Conservation (phyloP, 179 eudicot species). For the Carnegiea gigantea region DNA sequence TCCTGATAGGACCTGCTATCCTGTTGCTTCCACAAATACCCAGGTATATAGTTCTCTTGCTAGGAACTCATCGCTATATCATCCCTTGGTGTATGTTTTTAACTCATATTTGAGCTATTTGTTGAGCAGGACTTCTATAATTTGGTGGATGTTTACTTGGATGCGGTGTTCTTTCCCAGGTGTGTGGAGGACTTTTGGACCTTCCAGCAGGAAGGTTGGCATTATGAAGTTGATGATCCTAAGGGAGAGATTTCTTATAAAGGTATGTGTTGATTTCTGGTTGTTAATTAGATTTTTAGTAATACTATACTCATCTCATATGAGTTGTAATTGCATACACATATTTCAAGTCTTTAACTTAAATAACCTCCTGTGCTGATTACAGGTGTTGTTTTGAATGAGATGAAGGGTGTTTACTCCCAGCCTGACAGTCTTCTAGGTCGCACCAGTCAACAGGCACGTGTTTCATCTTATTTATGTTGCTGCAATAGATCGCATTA, state of each 20-base stretch:
- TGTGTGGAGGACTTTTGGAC: constrained; percentile 80
- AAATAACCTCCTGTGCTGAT: constrained; percentile 8
- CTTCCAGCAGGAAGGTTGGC: constrained; percentile 99
- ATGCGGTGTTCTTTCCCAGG: constrained; percentile 95
- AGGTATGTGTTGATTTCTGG: constrained; percentile 36
- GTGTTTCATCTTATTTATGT: constrained; percentile 14
- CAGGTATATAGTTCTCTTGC: constrained; percentile 47
- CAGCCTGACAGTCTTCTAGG: constrained; percentile 92
- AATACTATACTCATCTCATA: background rate
- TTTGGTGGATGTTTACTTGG: constrained; percentile 96
- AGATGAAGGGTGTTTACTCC: constrained; percentile 99
- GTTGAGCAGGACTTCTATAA: constrained; percentile 81
- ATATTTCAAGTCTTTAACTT: background rate
- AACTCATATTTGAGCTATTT: background rate
- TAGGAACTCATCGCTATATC: background rate
- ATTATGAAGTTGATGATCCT: constrained; percentile 89
- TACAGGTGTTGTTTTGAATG: constrained; percentile 96
- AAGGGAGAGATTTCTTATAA: constrained; percentile 81
- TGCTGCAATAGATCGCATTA: too few relatives aligned
- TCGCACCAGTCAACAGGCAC: constrained; percentile 82
- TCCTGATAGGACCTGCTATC: constrained; percentile 99
- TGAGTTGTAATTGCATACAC: constrained; percentile 6
- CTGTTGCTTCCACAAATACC: constrained; percentile 93
- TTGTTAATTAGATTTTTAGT: background rate
- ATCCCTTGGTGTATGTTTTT: background rate